These are phyloP conservation scores for Trichophyton verrucosum DNA, from an alignment of 2,329 filamentous ascomycete species.

Conservation along the genomic window DNA sequence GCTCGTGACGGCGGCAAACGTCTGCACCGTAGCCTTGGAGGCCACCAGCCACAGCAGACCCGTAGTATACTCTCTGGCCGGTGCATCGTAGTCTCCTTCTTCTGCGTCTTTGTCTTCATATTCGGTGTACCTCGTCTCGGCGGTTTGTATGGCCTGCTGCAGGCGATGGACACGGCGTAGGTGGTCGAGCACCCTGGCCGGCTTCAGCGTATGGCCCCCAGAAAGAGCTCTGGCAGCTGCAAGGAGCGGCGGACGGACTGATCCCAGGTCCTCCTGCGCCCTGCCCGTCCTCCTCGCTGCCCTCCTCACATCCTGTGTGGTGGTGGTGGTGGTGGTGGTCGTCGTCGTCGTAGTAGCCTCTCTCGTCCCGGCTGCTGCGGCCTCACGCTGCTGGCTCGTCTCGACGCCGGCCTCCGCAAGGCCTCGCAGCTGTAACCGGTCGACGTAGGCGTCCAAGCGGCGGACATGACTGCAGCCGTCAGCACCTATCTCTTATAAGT, in stretches of 20 bases:
- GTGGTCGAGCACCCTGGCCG: conserved; percentile 39
- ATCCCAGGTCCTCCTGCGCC: conserved; percentile 18
- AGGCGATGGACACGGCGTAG: conserved; percentile 46
- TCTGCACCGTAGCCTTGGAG: conserved; percentile 83
- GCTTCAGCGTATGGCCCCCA: conserved; percentile 16
- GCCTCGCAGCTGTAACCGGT: conserved; percentile 41
- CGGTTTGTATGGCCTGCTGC: conserved; percentile 9
- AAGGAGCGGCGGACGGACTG: conserved; percentile 39
- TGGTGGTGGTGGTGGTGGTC: too few relatives aligned
- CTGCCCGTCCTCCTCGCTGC: conserved; percentile 8
- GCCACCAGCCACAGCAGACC: conserved; percentile 85
- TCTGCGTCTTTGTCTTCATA: neutral
- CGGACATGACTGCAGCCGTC: conserved; percentile 38
- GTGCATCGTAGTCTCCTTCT: conserved; percentile 16
- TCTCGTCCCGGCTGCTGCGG: neutral
- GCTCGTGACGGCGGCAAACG: conserved; percentile 68
- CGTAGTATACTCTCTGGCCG: conserved; percentile 45
- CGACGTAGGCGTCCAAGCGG: conserved; percentile 46
- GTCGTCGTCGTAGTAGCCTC: neutral
- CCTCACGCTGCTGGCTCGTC: neutral
- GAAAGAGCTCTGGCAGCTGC: conserved; percentile 59
- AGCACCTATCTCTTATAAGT: neutral
- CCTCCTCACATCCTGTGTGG: too few relatives aligned
- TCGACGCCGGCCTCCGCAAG: neutral
- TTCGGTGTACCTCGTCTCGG: neutral